A percentile compares a stretch with the other conserved stretches of the same genome.
Conservation (phyloP, 345 rosid genomes). For the Conringia planisiliqua region DNA sequence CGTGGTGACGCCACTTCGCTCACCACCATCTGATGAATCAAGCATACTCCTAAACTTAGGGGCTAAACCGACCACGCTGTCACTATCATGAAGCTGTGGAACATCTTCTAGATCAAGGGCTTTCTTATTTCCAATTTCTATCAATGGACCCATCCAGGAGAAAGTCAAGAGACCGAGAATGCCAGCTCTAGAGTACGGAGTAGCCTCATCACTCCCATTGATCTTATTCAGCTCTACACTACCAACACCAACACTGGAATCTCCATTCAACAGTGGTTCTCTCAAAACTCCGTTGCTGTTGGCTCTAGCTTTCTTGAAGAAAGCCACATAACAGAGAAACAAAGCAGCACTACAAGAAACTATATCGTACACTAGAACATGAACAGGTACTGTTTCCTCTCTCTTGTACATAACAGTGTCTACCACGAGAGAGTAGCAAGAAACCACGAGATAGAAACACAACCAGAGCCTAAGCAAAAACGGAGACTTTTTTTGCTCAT, state of each 20-base stretch:
- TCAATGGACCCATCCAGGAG: constrained; percentile 65
- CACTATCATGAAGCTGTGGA: constrained; percentile 54
- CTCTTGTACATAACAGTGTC: constrained; percentile 44
- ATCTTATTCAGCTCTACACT: constrained; percentile 24
- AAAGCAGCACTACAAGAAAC: constrained; percentile 39
- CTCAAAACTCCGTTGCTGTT: constrained; percentile 34
- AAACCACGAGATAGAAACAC: constrained; percentile 51
- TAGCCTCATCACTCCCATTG: constrained; percentile 38
- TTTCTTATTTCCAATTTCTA: constrained; percentile 56
- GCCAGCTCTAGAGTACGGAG: constrained; percentile 49
- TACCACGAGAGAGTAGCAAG: constrained; percentile 57
- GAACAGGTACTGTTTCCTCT: constrained; percentile 30
- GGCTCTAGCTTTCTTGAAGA: constrained; percentile 32
- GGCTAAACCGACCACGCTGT: constrained; percentile 44
- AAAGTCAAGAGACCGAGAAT: constrained; percentile 47
- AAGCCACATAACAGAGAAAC: constrained; percentile 50
- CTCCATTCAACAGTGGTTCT: constrained; percentile 44
- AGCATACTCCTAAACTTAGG: constrained; percentile 43
- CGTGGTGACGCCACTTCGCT: constrained; percentile 38
- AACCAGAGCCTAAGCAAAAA: constrained; percentile 67
- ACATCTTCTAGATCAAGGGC: constrained; percentile 58
- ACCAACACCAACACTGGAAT: constrained; percentile 10
- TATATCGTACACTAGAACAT: constrained; percentile 38
- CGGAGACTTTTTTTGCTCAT: constrained; percentile 42
- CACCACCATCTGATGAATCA: constrained; percentile 31